Percentiles rank a stretch among this genome's conserved stretches.
These are phyloP conservation scores for Acrodontium crateriforme DNA, from an alignment of 2,329 filamentous ascomycete genomes.

Conservation along the genomic window DNA sequence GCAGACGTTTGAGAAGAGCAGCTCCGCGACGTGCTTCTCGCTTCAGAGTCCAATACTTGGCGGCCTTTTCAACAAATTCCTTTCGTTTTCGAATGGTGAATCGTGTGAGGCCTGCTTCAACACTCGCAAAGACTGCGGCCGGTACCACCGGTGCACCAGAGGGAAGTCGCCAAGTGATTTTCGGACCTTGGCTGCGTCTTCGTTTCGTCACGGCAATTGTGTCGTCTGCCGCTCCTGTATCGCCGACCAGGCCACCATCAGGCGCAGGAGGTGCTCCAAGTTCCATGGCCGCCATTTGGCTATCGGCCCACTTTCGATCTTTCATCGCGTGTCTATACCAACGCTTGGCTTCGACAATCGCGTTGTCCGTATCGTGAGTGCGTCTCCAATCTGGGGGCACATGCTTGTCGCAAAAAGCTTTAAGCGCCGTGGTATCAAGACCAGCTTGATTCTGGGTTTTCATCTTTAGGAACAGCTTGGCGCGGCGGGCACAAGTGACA, in stretches of 20 bases:
- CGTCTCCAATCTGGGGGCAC: slow-evolving; percentile 78
- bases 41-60: slow-evolving; percentile 96
- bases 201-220: slow-evolving; percentile 44
- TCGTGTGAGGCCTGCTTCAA: slow-evolving; percentile 68
- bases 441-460: slow-evolving; percentile 76
- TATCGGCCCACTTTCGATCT: slow-evolving; percentile 82
- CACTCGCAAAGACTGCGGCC: slow-evolving; percentile 70
- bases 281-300: slow-evolving; percentile 66
- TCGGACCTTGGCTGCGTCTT: slow-evolving; percentile 45
- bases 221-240: slow-evolving; percentile 30
- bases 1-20: slow-evolving; percentile 79
- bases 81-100: slow-evolving; percentile 80
- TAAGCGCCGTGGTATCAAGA: slow-evolving; percentile 69
- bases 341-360: slow-evolving; percentile 68
- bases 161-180: slow-evolving; percentile 77
- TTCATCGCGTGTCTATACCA: slow-evolving; percentile 87
- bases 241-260: slow-evolving; percentile 33
- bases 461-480: slow-evolving; percentile 86
- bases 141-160: slow-evolving; percentile 93
- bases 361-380: slow-evolving; percentile 69
- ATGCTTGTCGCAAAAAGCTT: slow-evolving; percentile 93
- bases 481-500: slow-evolving; percentile 83
- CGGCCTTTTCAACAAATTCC: slow-evolving; percentile 83
- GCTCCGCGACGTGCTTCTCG: slow-evolving; percentile 84
- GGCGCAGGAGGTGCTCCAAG: slow-evolving; percentile 51